Base-by-base conservation (phyloP, 371 early-diverging fungal species). In the Mucor mucedo region DNA sequence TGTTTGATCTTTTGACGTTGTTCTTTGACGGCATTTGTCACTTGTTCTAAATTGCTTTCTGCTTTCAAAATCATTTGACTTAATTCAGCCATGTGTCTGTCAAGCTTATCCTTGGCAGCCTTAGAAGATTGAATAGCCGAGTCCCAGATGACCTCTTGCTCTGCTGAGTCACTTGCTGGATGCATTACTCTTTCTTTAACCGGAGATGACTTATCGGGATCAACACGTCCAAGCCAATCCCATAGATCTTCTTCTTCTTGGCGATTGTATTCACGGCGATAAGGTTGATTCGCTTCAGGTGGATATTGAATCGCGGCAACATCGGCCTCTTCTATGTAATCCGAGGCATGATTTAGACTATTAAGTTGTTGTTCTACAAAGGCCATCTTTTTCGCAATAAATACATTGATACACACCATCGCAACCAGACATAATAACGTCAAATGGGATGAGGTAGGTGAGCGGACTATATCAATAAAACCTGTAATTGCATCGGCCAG, bases 361-460 rank as follows among this genome's bases (percentile, higher is more conserved):
- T n/a, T 60, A 13, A 76, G n/a, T 41, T 71, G 65, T 11, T 62
- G 52, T 28, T 76, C 71, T 3, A 79, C 73, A 62, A 55, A 56
- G 0, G 68, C 57, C 73, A 79, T 74, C 30, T 77, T 76, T 8
- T 21, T 63, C 0, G 75, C 77, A 58, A 79, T 69, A 54, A 63
- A 75, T 2, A 79, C 21, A 29, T 79, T 79, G 41, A 69, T 59
- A n/a, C 63, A 44, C 0, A 79, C 71, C 57, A 79, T 65, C 1
- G 67, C 13, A 3, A 75, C 10, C 50, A 79, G 42, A 28, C 73
- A 79, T 5, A 73, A 11, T 8, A 71, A 39, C 2, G 63, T 75
- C 10, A 76, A 16, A 33, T 78, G 76, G 7, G 66, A 50, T n/a
- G 63, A 45, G 0, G 55, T 63, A 9, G 70, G 69, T 16, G 66